phyloP scores from a whole-genome alignment of 768 basidiomycete species.

The Suillus occidentalis region DNA sequence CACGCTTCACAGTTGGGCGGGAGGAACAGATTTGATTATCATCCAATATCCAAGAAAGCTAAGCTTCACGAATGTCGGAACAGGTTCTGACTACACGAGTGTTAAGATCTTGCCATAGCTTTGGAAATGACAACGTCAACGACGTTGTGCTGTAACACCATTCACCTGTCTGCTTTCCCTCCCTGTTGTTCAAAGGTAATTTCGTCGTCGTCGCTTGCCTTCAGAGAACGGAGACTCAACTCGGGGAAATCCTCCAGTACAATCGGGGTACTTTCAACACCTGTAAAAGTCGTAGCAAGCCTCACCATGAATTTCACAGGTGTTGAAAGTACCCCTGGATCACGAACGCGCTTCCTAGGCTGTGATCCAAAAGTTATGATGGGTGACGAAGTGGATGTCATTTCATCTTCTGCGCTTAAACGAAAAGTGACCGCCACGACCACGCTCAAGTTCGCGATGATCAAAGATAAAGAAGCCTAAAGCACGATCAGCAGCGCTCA shows the following conservation, averaged over 20 bases:
- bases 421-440: background rate
- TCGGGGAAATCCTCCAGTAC: background rate
- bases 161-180: background rate
- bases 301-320: too few relatives aligned
- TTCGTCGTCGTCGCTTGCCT: background rate
- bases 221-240: background rate
- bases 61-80: too few relatives aligned
- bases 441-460: background rate
- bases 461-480: background rate
- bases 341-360: background rate
- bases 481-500: background rate
- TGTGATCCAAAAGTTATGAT: background rate
- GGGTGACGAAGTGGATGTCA: background rate
- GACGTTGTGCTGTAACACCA: background rate
- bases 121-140: background rate
- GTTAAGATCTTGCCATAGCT: too few relatives aligned
- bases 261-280: background rate
- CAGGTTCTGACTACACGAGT: too few relatives aligned
- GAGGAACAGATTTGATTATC: too few relatives aligned
- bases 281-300: background rate
- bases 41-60: too few relatives aligned
- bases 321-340: background rate
- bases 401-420: background rate
- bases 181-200: background rate
- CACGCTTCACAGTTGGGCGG: too few relatives aligned